Base-by-base conservation (phyloP, 2,329 filamentous ascomycete genomes). In the Aureobasidium leucospermi region DNA sequence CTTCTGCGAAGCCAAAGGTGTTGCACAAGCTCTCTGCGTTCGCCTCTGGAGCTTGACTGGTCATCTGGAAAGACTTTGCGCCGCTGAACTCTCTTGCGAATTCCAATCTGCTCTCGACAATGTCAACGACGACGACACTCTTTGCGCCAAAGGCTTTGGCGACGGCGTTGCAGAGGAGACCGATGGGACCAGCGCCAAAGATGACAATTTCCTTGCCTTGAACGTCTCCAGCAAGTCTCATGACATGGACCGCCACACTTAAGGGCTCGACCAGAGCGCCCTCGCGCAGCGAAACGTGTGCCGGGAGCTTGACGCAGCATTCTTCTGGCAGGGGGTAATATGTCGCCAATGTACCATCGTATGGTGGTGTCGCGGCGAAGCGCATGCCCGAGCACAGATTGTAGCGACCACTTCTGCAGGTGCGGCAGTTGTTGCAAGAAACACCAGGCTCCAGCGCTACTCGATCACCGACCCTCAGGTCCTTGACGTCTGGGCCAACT, bases 81-180 rank as follows among this genome's bases (percentile, higher is more conserved):
- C 76, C 73, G 1, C 78, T 66, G 53, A 76, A 77, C 1, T 76
- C 72, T 67, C 78, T 79, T 11, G 93, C 92, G 69, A 96, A 95
- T 59, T 89, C 83, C 61, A 96, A 79, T 73, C 93, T 85, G 66
- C 82, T 78, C 67, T 86, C 81, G 63, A 95, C 85, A 68, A 97
- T 93, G 76, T 97, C 93, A 48, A 96, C 90, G 4, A 83, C 84
- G n/a, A 96, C 85, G 13, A 96, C 81, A 71, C 86, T 93, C 60
- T 81, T 82, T 1, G 93, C 93, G n/a, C 93, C 93, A 67, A 89
- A 95, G 0, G 89, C 87, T 65, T 82, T 84, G 9, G 91, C 90
- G 2, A 96, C 92, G 4, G 91, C 90, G 43, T 87, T 89, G 77
- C 90, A 96, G 42, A 96, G 80, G 45, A 96, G 79, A 3, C 93